Evolutionary conservation across 2,329 filamentous ascomycete species (phyloP), one percentile per base, ranked within the genome.

Genomic region (Phaeosphaeria sp.): DNA sequence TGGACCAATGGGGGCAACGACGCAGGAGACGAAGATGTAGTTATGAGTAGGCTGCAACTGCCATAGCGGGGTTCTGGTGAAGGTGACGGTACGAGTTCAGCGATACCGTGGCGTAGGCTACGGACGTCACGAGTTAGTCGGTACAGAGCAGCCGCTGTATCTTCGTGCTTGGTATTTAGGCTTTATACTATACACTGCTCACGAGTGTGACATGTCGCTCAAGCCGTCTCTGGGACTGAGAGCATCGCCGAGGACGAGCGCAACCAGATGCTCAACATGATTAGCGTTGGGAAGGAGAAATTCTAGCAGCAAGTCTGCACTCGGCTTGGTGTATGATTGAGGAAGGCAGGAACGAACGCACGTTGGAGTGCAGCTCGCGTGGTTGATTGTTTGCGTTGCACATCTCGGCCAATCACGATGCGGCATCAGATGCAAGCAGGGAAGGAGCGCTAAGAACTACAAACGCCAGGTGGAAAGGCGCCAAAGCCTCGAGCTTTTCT

Each of bases 401-500:
- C 44, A n/a, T 27, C 25, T 27, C 25, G 25, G 25, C 25, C 25
- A 27, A 27, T 27, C 39, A 42, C 17, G 7, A 42, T 20, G 7
- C 22, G 42, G 21, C 42, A 10, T 22, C 20, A 18, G 17, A 21
- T 20, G 21, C 21, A 18, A 17, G 44, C 44, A 30, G 23, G 46
- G 46, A 47, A 47, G n/a, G 22, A 47, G 46, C 46, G 21, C 13
- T 25, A 22, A 27, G 30, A 18, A 36, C 39, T 44, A 9, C 15
- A 17, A 33, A 33, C 43, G 44, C 52, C 39, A 47, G n/a, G n/a
- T 23, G 43, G 30, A 27, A 54, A 48, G 33, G 43, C 43, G 30
- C 20, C 39, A 27, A 30, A 23, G 20, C 21, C 30, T 22, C 25
- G 25, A 27, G 25, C 25, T 4, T 39, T n/a, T 43, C 25, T 18